Percentiles rank a stretch among this genome's conserved stretches.
These are phyloP conservation scores for Paraconiothyrium brasiliense DNA, from an alignment of 2,329 filamentous ascomycete genomes.

Conservation along the genomic window DNA sequence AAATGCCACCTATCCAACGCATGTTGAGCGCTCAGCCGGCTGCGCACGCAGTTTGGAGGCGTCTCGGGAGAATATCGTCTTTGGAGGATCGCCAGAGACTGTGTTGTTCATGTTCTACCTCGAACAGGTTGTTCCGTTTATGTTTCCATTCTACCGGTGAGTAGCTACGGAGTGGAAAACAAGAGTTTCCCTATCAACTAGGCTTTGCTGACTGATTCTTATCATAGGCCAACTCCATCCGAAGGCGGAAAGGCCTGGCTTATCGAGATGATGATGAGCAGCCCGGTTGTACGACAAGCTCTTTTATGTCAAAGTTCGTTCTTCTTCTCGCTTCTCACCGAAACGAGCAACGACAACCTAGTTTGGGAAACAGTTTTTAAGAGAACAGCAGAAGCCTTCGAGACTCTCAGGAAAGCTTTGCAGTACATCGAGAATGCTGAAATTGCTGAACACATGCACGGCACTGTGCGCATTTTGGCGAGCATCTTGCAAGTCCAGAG, in stretches of 20 bases:
- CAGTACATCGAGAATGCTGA: conserved; percentile 16
- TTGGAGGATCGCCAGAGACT: conserved; percentile 13
- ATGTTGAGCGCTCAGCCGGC: background rate
- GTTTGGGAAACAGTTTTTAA: conserved; percentile 20
- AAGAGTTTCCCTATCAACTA: too few species aligned
- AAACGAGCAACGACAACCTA: background rate
- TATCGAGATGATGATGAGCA: conserved; percentile 65
- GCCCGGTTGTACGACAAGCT: conserved; percentile 44
- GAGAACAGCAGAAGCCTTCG: conserved; percentile 21
- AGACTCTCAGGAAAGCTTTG: conserved; percentile 17
- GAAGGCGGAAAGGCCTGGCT: conserved; percentile 70
- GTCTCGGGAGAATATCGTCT: background rate
- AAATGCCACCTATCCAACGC: background rate
- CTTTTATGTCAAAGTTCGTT: conserved; percentile 61
- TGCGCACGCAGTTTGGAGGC: background rate
- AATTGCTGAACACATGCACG: conserved; percentile 22
- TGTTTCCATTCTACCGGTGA: conserved; percentile 68
- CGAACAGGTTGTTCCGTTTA: conserved; percentile 69
- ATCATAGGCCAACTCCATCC: conserved; percentile 34
- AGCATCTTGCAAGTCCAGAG: conserved; percentile 64
- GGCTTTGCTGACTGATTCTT: too few species aligned
- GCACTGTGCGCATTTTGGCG: conserved; percentile 49
- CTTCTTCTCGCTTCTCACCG: conserved; percentile 52
- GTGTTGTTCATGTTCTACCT: conserved; percentile 63
- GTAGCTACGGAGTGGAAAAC: background rate